A percentile compares a stretch with the other conserved stretches of the same genome.
Evolutionary conservation across 495 filamentous ascomycete genomes (phyloP).

Genomic region (Podospora tetraspora): DNA sequence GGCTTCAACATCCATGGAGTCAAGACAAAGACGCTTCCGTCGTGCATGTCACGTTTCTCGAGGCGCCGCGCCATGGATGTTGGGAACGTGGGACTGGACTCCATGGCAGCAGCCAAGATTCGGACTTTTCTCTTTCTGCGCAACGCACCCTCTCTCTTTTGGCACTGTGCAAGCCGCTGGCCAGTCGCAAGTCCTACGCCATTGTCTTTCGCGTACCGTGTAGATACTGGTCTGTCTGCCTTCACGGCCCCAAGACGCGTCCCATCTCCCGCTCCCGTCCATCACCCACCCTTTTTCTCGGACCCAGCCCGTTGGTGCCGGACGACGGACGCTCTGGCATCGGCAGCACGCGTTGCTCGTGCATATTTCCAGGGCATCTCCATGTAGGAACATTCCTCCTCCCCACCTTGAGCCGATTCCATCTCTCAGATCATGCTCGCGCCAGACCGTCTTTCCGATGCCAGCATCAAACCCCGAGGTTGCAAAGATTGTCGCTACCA

Average conservation of each 20-base stretch:
- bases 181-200: not conserved
- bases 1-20: not conserved
- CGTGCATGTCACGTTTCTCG: not conserved
- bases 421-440: not conserved
- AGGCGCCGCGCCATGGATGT: not conserved
- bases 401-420: not conserved
- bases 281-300: slow-evolving; percentile 1
- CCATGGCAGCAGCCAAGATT: not conserved
- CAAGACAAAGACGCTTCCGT: not conserved
- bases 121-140: not conserved
- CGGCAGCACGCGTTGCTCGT: not conserved
- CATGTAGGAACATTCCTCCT: no score
- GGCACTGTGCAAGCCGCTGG: not conserved
- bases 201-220: not conserved
- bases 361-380: not conserved
- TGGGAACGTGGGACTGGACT: not conserved
- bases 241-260: not conserved
- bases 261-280: slow-evolving; percentile 11
- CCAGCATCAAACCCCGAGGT: not conserved
- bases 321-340: not conserved
- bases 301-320: not conserved
- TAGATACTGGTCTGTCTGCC: not conserved
- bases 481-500: not conserved
- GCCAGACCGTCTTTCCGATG: not conserved
- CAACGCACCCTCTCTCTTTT: not conserved